phyloP scores from a whole-genome alignment of 116 monocot genomes.

The Zostera marina region DNA sequence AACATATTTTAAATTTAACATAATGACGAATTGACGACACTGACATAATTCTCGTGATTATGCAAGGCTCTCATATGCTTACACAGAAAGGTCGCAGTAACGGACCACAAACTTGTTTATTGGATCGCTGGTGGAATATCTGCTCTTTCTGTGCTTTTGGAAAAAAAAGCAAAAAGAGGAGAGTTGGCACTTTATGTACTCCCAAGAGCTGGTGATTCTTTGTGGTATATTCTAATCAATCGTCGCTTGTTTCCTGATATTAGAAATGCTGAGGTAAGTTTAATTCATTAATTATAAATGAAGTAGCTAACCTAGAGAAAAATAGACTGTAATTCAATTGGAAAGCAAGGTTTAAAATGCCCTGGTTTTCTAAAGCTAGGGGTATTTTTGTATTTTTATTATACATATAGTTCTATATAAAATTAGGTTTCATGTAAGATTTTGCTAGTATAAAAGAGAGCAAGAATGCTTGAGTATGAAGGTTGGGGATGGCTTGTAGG shows the following conservation, averaged over 20 bases:
- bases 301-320: neutral
- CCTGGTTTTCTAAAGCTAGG: too few relatives aligned
- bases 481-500: too few relatives aligned
- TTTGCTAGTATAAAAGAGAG: too few relatives aligned
- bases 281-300: neutral
- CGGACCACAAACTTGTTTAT: slow-evolving; percentile 80
- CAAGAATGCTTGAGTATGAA: too few relatives aligned
- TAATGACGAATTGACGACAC: neutral
- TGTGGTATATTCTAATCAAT: slow-evolving; percentile 88
- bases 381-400: too few relatives aligned
- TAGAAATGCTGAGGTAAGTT: slow-evolving; percentile 81
- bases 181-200: slow-evolving; percentile 97
- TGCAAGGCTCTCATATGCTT: slow-evolving; percentile 68
- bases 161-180: slow-evolving; percentile 79
- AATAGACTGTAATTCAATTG: neutral
- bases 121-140: slow-evolving; percentile 84
- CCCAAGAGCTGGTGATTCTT: slow-evolving; percentile 88
- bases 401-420: too few relatives aligned
- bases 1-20: neutral
- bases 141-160: slow-evolving; percentile 73
- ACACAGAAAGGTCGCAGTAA: slow-evolving; percentile 69
- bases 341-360: neutral
- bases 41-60: slow-evolving; percentile 1
- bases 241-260: slow-evolving; percentile 69
- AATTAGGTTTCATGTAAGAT: too few relatives aligned